These are phyloP conservation scores for Pleurotus djamor DNA, from an alignment of 768 basidiomycete species.

Conservation along the genomic window DNA sequence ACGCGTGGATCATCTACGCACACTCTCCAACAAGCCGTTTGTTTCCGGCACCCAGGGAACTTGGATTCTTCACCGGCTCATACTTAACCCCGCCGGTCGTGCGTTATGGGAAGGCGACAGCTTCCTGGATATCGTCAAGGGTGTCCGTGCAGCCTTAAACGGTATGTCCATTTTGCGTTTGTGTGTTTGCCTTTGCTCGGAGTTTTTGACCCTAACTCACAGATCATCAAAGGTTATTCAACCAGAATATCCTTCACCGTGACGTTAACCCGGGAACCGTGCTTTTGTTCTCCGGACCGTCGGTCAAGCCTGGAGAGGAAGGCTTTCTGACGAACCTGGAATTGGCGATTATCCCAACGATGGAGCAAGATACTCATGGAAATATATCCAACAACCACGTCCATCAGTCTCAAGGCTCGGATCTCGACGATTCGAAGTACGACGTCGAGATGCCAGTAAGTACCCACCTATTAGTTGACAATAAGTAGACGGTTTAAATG, in stretches of 20 bases:
- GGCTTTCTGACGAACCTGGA: conserved; percentile 30
- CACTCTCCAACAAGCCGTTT: neutral
- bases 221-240: conserved; percentile 17
- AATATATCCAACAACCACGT: neutral
- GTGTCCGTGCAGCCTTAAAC: conserved; percentile 13
- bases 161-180: conserved; percentile 6
- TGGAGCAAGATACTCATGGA: neutral
- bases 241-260: conserved; percentile 24
- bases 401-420: conserved; percentile 1
- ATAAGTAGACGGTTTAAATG: neutral
- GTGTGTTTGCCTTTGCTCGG: neutral
- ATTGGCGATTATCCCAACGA: conserved; percentile 13
- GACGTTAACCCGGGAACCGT: conserved; percentile 32
- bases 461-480: neutral
- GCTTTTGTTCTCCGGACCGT: conserved; percentile 15
- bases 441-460: conserved; percentile 16
- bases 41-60: neutral
- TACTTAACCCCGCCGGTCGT: conserved; percentile 13
- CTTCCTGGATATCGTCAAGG: conserved; percentile 14
- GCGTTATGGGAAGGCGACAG: conserved; percentile 16
- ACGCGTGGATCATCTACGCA: conserved; percentile 10
- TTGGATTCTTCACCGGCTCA: conserved; percentile 14
- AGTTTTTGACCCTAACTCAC: neutral
- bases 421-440: conserved; percentile 5
- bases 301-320: neutral